Conservation (phyloP, 768 basidiomycete species). For the Russula griseocarnosa region DNA sequence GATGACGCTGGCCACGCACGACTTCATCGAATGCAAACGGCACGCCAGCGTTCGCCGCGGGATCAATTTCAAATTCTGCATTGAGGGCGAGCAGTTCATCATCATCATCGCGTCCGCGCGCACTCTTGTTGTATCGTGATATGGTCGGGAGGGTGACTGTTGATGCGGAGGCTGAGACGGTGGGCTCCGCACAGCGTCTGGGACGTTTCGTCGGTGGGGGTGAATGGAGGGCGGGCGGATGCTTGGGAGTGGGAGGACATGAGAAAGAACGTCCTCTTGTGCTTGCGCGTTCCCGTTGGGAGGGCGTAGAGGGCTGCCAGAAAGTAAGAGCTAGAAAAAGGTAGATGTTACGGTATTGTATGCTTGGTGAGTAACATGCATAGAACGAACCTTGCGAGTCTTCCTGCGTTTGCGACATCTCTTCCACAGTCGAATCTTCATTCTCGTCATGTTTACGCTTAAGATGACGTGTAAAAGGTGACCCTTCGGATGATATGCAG, state of each 20-base stretch:
- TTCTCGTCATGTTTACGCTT: constrained; percentile 11
- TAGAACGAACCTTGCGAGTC: constrained; percentile 24
- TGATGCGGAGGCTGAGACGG: neutral
- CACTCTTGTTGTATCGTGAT: constrained; percentile 8
- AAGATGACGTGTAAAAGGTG: constrained; percentile 1
- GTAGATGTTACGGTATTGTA: neutral
- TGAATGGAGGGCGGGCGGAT: constrained; percentile 1
- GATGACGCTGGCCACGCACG: constrained; percentile 59
- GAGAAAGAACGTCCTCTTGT: neutral
- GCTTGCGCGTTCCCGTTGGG: constrained; percentile 7
- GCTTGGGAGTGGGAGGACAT: neutral
- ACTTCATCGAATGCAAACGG: constrained; percentile 73
- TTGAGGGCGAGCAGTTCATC: constrained; percentile 12
- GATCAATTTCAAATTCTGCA: constrained; percentile 56
- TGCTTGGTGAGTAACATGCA: neutral
- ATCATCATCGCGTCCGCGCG: neutral
- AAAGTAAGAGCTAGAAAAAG: constrained; percentile 16
- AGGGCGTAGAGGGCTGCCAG: constrained; percentile 19
- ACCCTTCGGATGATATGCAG: neutral
- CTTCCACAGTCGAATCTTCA: constrained; percentile 1
- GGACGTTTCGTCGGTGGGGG: constrained; percentile 20
- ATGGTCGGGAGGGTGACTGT: neutral
- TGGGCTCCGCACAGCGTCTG: constrained; percentile 1
- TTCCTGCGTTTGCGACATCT: constrained; percentile 27
- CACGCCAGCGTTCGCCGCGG: constrained; percentile 58